Evolutionary conservation across 2,329 filamentous ascomycete species (phyloP).

Genomic region (Colletotrichum cordylinicola): DNA sequence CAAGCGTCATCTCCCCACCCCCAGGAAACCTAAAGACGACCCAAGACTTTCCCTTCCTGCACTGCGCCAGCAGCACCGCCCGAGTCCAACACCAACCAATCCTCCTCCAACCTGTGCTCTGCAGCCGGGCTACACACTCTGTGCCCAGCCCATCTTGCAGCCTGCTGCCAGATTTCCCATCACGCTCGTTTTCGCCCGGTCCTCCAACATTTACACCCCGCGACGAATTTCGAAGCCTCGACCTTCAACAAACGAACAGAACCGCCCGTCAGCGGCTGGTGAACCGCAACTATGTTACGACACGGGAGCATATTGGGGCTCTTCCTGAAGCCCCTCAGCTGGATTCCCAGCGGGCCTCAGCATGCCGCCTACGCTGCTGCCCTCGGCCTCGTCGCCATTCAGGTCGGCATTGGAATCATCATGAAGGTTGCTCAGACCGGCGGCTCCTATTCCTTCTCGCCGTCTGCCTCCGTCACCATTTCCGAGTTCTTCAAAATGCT

Average conservation of each 20-base stretch:
- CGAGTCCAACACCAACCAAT: not conserved
- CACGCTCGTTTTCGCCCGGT: slow-evolving; percentile 6
- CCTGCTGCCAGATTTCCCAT: not conserved
- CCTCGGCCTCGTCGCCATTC: slow-evolving; percentile 36
- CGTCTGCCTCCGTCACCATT: slow-evolving; percentile 35
- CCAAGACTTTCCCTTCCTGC: not conserved
- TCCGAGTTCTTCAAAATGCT: slow-evolving; percentile 37
- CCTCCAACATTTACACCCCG: not conserved
- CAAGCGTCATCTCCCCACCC: slow-evolving; percentile 13
- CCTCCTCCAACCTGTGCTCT: not conserved
- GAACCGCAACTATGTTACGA: slow-evolving; percentile 2
- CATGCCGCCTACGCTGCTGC: slow-evolving; percentile 31
- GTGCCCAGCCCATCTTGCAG: not conserved
- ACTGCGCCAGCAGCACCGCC: not conserved
- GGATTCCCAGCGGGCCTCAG: slow-evolving; percentile 22
- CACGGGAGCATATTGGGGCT: slow-evolving; percentile 22
- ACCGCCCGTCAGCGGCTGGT: slow-evolving; percentile 7
- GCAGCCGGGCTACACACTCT: not conserved
- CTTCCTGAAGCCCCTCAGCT: slow-evolving; percentile 19
- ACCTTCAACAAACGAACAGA: not conserved
- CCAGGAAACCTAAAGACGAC: slow-evolving; percentile 5
- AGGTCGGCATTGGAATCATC: slow-evolving; percentile 39
- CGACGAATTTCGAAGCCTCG: not conserved
- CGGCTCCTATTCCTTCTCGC: slow-evolving; percentile 32
- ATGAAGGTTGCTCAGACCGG: slow-evolving; percentile 33